A percentile compares a stretch with the other conserved stretches of the same genome.
These are phyloP conservation scores for Yamadazyma diddensiae DNA, from an alignment of 1,139 yeast genomes.

Conservation along the genomic window DNA sequence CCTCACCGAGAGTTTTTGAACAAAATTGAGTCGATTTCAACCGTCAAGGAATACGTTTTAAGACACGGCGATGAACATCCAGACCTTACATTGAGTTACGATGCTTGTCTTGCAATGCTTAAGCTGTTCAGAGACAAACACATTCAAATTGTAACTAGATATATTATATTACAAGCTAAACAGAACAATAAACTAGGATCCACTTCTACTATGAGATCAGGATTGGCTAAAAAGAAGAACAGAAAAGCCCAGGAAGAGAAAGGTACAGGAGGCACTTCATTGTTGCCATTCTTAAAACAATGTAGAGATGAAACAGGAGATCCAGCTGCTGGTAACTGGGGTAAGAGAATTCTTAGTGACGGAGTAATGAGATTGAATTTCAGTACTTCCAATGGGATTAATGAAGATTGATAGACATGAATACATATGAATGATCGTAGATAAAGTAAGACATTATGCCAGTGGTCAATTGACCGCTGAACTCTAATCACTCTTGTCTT, in stretches of 20 bases:
- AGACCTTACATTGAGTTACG: constrained; percentile 70
- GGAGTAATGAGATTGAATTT: constrained; percentile 49
- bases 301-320: constrained; percentile 96
- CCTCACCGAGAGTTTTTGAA: constrained; percentile 72
- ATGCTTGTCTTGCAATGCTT: constrained; percentile 87
- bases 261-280: constrained; percentile 94
- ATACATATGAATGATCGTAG: constrained; percentile 1
- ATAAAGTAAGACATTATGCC: too few species aligned
- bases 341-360: constrained; percentile 67
- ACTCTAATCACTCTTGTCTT: too few species aligned
- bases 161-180: constrained; percentile 75
- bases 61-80: constrained; percentile 36
- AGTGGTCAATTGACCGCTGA: too few species aligned
- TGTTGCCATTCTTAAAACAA: constrained; percentile 88
- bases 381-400: constrained; percentile 32
- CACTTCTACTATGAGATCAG: constrained; percentile 54
- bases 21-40: constrained; percentile 54
- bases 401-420: constrained; percentile 22
- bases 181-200: constrained; percentile 52
- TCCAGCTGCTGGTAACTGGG: constrained; percentile 90
- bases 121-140: constrained; percentile 89
- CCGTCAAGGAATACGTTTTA: constrained; percentile 62
- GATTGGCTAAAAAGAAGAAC: constrained; percentile 50
- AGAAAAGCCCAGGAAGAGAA: constrained; percentile 52
- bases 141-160: constrained; percentile 86